Conservation (phyloP, 2,329 filamentous ascomycete genomes). For the Clonostachys sp. region DNA sequence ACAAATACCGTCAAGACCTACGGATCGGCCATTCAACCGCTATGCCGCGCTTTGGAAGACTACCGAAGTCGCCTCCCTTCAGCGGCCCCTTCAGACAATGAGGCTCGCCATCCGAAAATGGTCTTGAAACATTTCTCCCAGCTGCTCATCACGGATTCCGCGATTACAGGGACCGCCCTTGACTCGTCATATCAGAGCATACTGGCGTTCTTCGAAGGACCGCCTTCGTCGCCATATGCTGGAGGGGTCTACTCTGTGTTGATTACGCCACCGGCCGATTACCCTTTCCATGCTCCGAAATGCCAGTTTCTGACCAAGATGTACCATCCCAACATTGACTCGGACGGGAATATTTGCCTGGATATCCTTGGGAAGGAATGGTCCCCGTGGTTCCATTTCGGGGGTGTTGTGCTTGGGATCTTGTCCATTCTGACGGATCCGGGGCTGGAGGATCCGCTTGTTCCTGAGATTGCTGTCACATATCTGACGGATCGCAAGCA, state of each 20-base stretch:
- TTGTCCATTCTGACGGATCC: neutral
- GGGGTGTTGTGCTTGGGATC: neutral
- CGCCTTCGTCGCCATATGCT: neutral
- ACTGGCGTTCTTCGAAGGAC: neutral
- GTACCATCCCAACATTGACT: neutral
- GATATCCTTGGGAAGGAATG: neutral
- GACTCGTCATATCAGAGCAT: neutral
- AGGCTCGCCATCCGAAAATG: no score
- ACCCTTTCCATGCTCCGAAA: neutral
- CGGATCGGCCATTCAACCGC: no score
- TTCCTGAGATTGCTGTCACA: neutral
- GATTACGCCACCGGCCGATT: neutral
- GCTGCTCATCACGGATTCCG: no score
- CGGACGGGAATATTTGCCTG: neutral
- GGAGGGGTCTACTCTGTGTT: neutral
- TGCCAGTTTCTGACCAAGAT: neutral
- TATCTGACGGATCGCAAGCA: neutral
- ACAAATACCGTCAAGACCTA: no score
- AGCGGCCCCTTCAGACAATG: no score
- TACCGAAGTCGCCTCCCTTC: no score
- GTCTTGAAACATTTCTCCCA: no score
- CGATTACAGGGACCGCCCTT: no score
- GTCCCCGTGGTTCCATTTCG: neutral
- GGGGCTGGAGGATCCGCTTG: neutral
- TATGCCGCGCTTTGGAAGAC: no score